Evolutionary conservation across 768 basidiomycete genomes (phyloP), one percentile per base, ranked within the genome.

Genomic region (Phylloporus arenicola): DNA sequence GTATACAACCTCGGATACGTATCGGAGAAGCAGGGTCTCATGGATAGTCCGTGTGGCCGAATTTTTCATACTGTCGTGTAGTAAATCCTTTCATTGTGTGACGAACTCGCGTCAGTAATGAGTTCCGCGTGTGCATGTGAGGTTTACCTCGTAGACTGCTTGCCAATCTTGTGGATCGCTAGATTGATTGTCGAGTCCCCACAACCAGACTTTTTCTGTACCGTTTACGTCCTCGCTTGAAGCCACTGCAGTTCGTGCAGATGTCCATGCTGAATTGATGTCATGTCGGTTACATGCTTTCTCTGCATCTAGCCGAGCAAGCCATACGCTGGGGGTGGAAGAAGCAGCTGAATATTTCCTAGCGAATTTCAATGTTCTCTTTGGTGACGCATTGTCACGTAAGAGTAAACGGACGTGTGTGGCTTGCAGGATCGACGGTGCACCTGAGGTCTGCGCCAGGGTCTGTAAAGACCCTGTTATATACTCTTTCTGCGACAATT

Each of bases 241-340:
- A 25, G 47, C 53, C 19, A 75, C 75, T 1, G 52, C 49, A 16
- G 57, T 55, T 33, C 81, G 68, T 19, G 80, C 80, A 53, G 75
- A 72, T 24, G 52, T 56, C 77, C 79, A 82, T 10, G 68, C 67
- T 24, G 63, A 61, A 9, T 60, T 51, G 38, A 68, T 57, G 25
- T 62, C 68, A 6, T 51, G 63, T 8, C 44, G 47, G 34, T 57
- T 55, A 44, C 60, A 64, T 8, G 53, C 53, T 31, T 61, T 48
- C 55, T 83, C 81, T 4, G 72, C 72, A 19, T 68, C 69, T 12
- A 86, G 67, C 24, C 79, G 69, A 14, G 74, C 72, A 12, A 80
- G 62, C 81, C 83, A 86, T 24, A 85, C 71, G 16, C 55, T 55
- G 19, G 76, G 66, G 40, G 73, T 70, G 2, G 60, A 37, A 29